A percentile compares a stretch with the other conserved stretches of the same genome.
These are phyloP conservation scores for Talaromyces ruber DNA, from an alignment of 495 filamentous ascomycete species.

Conservation along the genomic window DNA sequence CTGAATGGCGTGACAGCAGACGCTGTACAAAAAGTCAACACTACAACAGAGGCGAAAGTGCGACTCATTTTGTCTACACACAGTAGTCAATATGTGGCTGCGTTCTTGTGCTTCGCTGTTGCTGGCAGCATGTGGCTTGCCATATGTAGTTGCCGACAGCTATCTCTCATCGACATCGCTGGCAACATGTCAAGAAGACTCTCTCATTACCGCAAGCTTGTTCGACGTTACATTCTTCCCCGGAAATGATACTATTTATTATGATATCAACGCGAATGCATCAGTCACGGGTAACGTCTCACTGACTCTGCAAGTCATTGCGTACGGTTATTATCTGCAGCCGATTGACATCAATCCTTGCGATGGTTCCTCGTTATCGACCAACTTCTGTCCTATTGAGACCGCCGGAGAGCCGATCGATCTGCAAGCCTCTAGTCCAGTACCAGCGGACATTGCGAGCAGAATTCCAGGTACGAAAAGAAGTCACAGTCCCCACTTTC, in stretches of 20 bases:
- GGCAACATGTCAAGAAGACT: slow-evolving; percentile 57
- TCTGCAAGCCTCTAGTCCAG: background rate
- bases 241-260: slow-evolving; percentile 49
- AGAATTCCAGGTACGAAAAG: slow-evolving; percentile 6
- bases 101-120: background rate
- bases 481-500: background rate
- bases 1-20: background rate
- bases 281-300: slow-evolving; percentile 65
- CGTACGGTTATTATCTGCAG: slow-evolving; percentile 65
- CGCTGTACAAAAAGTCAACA: background rate
- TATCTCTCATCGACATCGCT: slow-evolving; percentile 50
- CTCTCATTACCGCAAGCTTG: slow-evolving; percentile 56
- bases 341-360: slow-evolving; percentile 62
- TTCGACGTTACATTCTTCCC: slow-evolving; percentile 66
- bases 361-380: slow-evolving; percentile 17
- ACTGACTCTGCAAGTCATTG: slow-evolving; percentile 58
- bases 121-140: background rate
- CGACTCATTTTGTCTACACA: background rate
- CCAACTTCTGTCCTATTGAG: slow-evolving; percentile 9
- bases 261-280: slow-evolving; percentile 66
- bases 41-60: background rate
- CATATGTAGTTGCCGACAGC: background rate
- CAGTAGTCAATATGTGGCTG: background rate
- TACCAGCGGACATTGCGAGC: background rate
- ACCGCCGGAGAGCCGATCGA: slow-evolving; percentile 5